Base-by-base conservation (phyloP, 257 asterid species). In the Ajuga chamaepitys region DNA sequence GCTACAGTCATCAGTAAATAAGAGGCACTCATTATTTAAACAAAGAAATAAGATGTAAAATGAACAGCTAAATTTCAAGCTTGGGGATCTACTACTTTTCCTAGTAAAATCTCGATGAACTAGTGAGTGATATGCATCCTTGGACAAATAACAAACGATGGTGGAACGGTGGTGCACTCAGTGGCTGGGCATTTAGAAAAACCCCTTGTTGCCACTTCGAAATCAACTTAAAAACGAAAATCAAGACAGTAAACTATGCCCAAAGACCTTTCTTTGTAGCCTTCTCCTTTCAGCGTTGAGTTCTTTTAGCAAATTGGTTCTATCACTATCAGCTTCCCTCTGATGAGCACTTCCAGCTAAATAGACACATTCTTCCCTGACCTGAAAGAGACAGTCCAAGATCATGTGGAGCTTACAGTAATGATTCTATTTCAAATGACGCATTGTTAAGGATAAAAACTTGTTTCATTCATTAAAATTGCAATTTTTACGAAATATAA, bases 281-380 rank as follows among this genome's bases (percentile, higher is more conserved):
- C 28, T 78, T 70, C 52, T 75, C 75, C 68, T 77, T 74, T 86
- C 88, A 64, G 85, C 80, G 22, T 75, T 72, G 59, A 94, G 97
- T 67, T 74, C 68, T 74, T 87, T 86, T 14, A 90, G 72, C 87
- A 84, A 55, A 62, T 47, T 72, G 34, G 32, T 53, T 68, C 81
- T 74, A 69, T 34, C 56, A 60, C 51, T 65, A 51, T 76, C 86
- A 71, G 70, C 74, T 77, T 74, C 89, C 52, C 80, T 75, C 78
- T 77, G 71, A 71, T 64, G 75, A 30, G 80, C 65, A 72, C 79
- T 78, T 72, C 99, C 99, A 66, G 90, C 88, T 74, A 94, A 78
- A 64, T 73, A 79, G 72, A 57, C 62, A 54, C 97, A 88, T 68
- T 88, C 88, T 56, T 77, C 72, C 60, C 86, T 79, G 38, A 85